Base-by-base conservation (phyloP, 2,329 filamentous ascomycete species). In the Tolypocladium guangdongense region DNA sequence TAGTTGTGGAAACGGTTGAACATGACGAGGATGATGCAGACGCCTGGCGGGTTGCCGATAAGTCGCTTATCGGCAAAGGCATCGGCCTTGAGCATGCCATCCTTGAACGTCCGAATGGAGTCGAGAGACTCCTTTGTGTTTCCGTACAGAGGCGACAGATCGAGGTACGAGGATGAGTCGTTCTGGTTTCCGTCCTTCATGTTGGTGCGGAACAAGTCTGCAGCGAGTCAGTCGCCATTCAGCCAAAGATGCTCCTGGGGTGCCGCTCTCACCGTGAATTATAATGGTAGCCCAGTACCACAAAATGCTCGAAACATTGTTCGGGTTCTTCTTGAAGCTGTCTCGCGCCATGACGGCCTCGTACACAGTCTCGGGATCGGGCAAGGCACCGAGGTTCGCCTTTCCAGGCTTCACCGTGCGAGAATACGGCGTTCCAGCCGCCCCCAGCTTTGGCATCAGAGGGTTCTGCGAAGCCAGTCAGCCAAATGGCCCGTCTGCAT, bases 1-100 rank as follows among this genome's bases (percentile, higher is more conserved):
- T 93, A 79, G 69, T 97, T 96, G 70, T 96, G 92, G 70, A 95
- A 95, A 27, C 84, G 80, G 62, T 86, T 86, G 70, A 90, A 85
- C 86, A 90, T 89, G 67, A 91, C 78, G 32, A 91, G 70, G 3
- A 91, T 62, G 5, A 88, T 83, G 53, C 82, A 78, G 5, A 87
- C 85, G 14, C 86, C 86, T 0, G 88, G 84, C 0, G 87, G 88
- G 62, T 88, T 84, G 11, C 81, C 84, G 27, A 85, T 69, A 2
- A 90, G 71, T 52, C 87, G 78, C 67, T 83, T 83, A 62, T 90
- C 86, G 3, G 84, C 81, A 59, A 87, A 91, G 8, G 75, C 74
- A 60, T 92, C 88, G 0, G 84, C 77, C 72, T 91, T 90, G 59
- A 91, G 71, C 64, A 77, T 81, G 38, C 87, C 87, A 57, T 86